These are phyloP conservation scores for Calonectria crousiana DNA, from an alignment of 2,329 filamentous ascomycete species.

Conservation along the genomic window DNA sequence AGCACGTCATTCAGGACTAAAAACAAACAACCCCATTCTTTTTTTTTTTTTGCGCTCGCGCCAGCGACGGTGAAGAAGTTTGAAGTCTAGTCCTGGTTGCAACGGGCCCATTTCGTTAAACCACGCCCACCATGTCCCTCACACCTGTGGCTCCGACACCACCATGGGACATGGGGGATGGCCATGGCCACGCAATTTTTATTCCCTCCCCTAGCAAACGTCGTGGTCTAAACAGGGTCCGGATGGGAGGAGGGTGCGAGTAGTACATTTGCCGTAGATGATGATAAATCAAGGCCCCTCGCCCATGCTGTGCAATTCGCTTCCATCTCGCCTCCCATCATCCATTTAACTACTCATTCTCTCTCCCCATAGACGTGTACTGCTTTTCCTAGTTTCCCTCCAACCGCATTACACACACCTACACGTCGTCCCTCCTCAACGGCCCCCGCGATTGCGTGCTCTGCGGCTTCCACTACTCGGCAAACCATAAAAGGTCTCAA, in stretches of 20 bases:
- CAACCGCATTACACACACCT: conserved; percentile 14
- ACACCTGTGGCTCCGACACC: conserved; percentile 17
- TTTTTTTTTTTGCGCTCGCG: conserved; percentile 32
- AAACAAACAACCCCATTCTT: conserved; percentile 41
- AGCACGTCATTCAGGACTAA: conserved; percentile 51
- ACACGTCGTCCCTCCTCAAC: conserved; percentile 36
- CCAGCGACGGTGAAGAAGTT: conserved; percentile 20
- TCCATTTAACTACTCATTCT: conserved; percentile 12
- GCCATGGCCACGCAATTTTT: conserved; percentile 42
- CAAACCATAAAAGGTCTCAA: conserved; percentile 22
- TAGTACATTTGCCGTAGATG: conserved; percentile 18
- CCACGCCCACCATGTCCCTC: conserved; percentile 20
- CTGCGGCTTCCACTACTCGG: conserved; percentile 31
- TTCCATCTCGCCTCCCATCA: conserved; percentile 13
- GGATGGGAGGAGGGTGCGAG: conserved; percentile 37
- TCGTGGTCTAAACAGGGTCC: conserved; percentile 29
- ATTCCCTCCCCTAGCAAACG: conserved; percentile 29
- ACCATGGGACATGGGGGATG: conserved; percentile 13
- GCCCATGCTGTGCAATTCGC: conserved; percentile 21
- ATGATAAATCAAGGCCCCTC: conserved; percentile 39
- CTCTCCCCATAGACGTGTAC: neutral
- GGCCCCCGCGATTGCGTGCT: conserved; percentile 51
- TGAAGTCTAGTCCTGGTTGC: neutral
- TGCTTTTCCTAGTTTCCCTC: conserved; percentile 19
- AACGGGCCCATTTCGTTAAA: conserved; percentile 19